phyloP scores from a whole-genome alignment of 768 basidiomycete genomes.

The Cyclocybe aegerita region DNA sequence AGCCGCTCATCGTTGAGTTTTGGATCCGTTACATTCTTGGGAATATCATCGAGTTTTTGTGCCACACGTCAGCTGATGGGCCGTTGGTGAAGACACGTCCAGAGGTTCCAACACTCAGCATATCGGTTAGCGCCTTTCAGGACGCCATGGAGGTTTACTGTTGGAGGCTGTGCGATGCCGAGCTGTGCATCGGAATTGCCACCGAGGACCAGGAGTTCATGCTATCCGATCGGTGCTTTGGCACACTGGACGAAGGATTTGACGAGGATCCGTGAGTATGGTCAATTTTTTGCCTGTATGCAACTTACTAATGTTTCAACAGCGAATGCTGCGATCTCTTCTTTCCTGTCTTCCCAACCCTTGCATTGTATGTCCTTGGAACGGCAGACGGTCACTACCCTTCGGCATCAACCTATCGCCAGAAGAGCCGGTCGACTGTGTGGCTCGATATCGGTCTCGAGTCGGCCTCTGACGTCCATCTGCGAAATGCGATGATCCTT shows the following conservation, averaged over 20 bases:
- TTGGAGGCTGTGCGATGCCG: conserved; percentile 47
- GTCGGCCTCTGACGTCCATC: conserved; percentile 53
- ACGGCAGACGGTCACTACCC: conserved; percentile 19
- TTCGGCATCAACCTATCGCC: conserved; percentile 9
- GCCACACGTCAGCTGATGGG: conserved; percentile 18
- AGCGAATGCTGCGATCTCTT: conserved; percentile 51
- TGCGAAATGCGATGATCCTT: conserved; percentile 59
- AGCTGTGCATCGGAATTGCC: conserved; percentile 54
- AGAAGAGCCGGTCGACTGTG: conserved; percentile 21
- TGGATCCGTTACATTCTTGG: conserved; percentile 31
- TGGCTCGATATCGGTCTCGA: conserved; percentile 50
- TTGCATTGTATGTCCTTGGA: conserved; percentile 54
- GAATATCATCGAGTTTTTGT: conserved; percentile 31
- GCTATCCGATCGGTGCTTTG: conserved; percentile 52
- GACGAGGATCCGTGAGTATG: conserved; percentile 38
- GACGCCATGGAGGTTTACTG: conserved; percentile 42
- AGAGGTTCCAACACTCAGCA: conserved; percentile 8
- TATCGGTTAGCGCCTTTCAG: conserved; percentile 24
- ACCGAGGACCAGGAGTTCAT: conserved; percentile 57
- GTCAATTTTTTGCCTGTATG: neutral
- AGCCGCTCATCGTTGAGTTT: conserved; percentile 27
- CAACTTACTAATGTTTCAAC: conserved; percentile 4
- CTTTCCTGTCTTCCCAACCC: conserved; percentile 54
- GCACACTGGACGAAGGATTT: conserved; percentile 51
- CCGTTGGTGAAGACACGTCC: conserved; percentile 7